phyloP scores from a whole-genome alignment of 2,329 filamentous ascomycete genomes.

The Cladosporium austrohemisphaericum region DNA sequence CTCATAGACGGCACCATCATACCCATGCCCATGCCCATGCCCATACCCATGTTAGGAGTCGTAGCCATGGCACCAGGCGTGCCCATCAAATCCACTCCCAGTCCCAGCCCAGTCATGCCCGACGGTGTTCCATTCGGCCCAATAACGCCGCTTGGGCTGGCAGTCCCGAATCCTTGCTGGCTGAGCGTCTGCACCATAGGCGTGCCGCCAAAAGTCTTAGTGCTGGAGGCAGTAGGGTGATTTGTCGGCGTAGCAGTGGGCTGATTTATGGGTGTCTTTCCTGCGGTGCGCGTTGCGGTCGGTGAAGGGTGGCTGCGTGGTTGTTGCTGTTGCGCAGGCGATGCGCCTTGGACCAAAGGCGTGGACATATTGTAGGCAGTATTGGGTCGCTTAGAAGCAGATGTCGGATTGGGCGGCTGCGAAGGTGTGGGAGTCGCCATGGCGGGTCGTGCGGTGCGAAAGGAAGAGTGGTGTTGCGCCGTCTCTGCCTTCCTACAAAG shows the following conservation, averaged over 20 bases:
- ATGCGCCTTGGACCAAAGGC: slow-evolving; percentile 38
- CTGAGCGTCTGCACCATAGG: slow-evolving; percentile 34
- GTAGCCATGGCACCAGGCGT: slow-evolving; percentile 41
- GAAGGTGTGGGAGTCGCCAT: slow-evolving; percentile 29
- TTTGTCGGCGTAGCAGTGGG: slow-evolving; percentile 27
- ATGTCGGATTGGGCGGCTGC: slow-evolving; percentile 21
- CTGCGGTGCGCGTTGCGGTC: slow-evolving; percentile 28
- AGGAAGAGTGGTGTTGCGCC: not conserved
- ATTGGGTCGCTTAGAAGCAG: slow-evolving; percentile 29
- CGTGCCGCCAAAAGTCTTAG: slow-evolving; percentile 30
- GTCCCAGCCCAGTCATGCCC: slow-evolving; percentile 23
- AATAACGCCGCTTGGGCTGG: slow-evolving; percentile 25
- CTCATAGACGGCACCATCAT: slow-evolving; percentile 41
- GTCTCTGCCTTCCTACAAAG: too few species aligned
- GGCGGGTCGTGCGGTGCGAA: not conserved
- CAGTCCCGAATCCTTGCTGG: slow-evolving; percentile 25
- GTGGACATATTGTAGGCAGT: slow-evolving; percentile 25
- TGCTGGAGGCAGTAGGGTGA: slow-evolving; percentile 18
- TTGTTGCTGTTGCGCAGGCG: slow-evolving; percentile 31
- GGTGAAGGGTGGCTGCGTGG: slow-evolving; percentile 29
- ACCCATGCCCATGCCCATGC: slow-evolving; percentile 30
- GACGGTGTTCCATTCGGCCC: slow-evolving; percentile 29
- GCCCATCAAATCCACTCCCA: slow-evolving; percentile 29
- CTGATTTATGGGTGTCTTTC: slow-evolving; percentile 37
- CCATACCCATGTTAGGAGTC: slow-evolving; percentile 22